Evolutionary conservation across 176 grass and related monocot species (phyloP).

Genomic region (Triticum timopheevii): DNA sequence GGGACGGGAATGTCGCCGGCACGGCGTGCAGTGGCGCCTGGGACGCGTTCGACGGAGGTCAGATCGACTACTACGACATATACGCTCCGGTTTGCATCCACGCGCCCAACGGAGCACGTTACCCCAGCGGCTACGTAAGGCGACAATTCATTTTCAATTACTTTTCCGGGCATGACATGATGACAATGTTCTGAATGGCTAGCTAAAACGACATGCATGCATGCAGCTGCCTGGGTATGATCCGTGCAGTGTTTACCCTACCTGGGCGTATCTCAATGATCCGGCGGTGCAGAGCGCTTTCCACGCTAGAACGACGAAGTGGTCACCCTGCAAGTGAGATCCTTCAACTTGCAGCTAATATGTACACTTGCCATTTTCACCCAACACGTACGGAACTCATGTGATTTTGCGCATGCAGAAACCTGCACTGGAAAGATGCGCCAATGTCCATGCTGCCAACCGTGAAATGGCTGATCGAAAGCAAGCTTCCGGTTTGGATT

Average conservation of each 20-base stretch:
- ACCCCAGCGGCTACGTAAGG: conserved; percentile 36
- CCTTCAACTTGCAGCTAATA: not conserved
- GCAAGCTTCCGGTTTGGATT: conserved; percentile 41
- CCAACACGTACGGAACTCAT: not conserved
- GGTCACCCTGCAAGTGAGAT: conserved; percentile 45
- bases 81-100: conserved; percentile 42
- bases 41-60: not conserved
- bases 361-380: not conserved
- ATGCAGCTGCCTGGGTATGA: conserved; percentile 44
- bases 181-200: not conserved
- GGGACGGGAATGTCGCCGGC: not conserved
- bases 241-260: conserved; percentile 19
- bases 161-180: not conserved
- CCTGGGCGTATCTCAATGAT: conserved; percentile 47
- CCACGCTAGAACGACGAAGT: conserved; percentile 28
- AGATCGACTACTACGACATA: conserved; percentile 33
- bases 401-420: not conserved
- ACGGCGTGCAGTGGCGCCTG: not conserved
- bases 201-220: no score
- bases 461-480: conserved; percentile 19
- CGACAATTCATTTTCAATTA: no score
- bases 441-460: conserved; percentile 28
- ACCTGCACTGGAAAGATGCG: conserved; percentile 30
- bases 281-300: conserved; percentile 48
- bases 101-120: not conserved